These are phyloP conservation scores for Kalaharituber pfeilii DNA, from an alignment of 2,329 filamentous ascomycete species.

Conservation along the genomic window DNA sequence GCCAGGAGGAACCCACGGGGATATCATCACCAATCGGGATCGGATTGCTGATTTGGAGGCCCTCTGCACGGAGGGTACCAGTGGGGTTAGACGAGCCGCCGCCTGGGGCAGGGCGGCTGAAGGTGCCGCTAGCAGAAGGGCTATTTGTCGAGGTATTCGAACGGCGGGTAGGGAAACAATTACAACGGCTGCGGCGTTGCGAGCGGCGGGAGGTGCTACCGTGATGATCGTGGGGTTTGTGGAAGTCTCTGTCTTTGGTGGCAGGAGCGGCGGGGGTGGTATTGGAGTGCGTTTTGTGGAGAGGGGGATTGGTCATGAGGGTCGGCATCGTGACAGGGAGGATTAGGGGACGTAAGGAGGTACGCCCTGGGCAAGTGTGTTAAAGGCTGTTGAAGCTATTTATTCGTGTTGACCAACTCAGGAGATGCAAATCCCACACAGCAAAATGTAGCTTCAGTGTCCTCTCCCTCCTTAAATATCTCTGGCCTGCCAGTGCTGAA, in stretches of 20 bases:
- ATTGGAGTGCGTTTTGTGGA: not conserved
- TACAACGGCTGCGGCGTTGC: not conserved
- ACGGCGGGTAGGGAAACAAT: not conserved
- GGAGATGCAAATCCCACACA: too few species aligned
- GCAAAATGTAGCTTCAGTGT: too few species aligned
- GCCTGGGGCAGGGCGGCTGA: not conserved
- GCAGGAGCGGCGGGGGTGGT: too few species aligned
- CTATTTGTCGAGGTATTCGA: not conserved
- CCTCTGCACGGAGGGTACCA: not conserved
- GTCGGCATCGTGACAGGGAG: not conserved
- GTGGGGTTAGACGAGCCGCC: not conserved
- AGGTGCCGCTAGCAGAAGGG: not conserved
- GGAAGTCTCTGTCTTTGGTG: too few species aligned
- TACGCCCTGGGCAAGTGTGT: too few species aligned
- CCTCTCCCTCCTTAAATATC: too few species aligned
- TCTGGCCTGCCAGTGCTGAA: too few species aligned
- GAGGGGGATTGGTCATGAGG: not conserved
- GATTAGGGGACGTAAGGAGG: too few species aligned
- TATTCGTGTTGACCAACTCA: too few species aligned
- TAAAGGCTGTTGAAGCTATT: too few species aligned
- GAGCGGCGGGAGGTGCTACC: not conserved
- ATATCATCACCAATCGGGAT: not conserved
- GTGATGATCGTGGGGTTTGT: too few species aligned
- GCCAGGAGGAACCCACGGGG: not conserved
- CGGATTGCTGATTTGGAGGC: not conserved